Evolutionary conservation across 495 filamentous ascomycete species (phyloP).

Genomic region (Daldinia grandis): DNA sequence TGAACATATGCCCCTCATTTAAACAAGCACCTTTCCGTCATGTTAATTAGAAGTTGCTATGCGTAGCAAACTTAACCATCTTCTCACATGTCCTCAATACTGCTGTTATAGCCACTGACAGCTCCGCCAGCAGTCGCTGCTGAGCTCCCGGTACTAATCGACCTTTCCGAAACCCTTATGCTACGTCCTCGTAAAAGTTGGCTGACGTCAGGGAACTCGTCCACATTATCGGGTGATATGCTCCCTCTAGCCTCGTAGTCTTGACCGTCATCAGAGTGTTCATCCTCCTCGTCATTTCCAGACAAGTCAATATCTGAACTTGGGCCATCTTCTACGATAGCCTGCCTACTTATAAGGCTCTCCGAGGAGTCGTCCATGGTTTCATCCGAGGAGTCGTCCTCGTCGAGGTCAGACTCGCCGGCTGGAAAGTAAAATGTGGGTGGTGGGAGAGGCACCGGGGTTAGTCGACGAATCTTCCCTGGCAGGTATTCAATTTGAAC

Average conservation of each 20-base stretch:
- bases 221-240: slow-evolving; percentile 25
- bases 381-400: slow-evolving; percentile 40
- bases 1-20: neutral
- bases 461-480: slow-evolving; percentile 41
- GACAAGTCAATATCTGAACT: slow-evolving; percentile 43
- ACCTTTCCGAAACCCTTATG: slow-evolving; percentile 6
- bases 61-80: neutral
- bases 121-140: slow-evolving; percentile 55
- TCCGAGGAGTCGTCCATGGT: slow-evolving; percentile 43
- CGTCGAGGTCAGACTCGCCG: slow-evolving; percentile 45
- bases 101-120: slow-evolving; percentile 53
- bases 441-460: slow-evolving; percentile 55
- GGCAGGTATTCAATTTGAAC: slow-evolving; percentile 51
- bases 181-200: slow-evolving; percentile 11
- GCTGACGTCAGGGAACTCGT: slow-evolving; percentile 13
- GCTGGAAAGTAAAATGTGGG: slow-evolving; percentile 52
- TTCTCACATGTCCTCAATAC: slow-evolving; percentile 41
- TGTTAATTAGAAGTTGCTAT: neutral
- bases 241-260: slow-evolving; percentile 30
- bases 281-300: slow-evolving; percentile 47
- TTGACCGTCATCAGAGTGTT: slow-evolving; percentile 43
- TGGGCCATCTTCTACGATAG: slow-evolving; percentile 39
- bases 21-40: neutral
- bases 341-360: slow-evolving; percentile 43
- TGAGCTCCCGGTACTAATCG: slow-evolving; percentile 51